Evolutionary conservation across 306 rosid species (phyloP), one percentile per base, ranked within the genome.

Genomic region (Cucurbita ficifolia): DNA sequence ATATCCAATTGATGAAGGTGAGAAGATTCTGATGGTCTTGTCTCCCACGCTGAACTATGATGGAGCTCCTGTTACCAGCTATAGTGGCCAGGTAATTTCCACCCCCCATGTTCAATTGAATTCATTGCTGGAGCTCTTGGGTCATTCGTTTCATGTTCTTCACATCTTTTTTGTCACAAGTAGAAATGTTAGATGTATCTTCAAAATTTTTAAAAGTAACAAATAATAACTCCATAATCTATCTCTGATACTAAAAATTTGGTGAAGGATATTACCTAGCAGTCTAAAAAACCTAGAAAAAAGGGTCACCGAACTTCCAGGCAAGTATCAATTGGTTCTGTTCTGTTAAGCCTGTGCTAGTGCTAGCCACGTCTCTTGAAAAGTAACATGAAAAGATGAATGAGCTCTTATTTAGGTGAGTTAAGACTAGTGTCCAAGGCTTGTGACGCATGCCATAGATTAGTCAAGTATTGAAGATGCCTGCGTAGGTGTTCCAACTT

Each of bases 1-100:
- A 77, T 94, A 90, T 84, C 96, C 96, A 8, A 76, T 90, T 76
- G 80, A 69, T 6, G 75, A 77, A 81, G 80, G 80, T 19, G 97
- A 94, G 22, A 86, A 80, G 70, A 86, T 88, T 75, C 64, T 88
- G 82, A 80, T 94, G 94, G 89, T 84, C 33, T 48, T 90, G 71
- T 80, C 97, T 70, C 92, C 96, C 24, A 81, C 96, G 4, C 87
- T 90, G 40, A 82, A 86, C 84, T 86, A 82, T 77, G 79, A 52
- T 38, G 85, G 83, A 81, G 70, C 70, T 29, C 73, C 83, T 40
- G 75, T 64, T 45, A 33, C 78, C 38, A 38, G 56, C 43, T 55
- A 69, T 21, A 45, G 22, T 13, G 62, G 79, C 16, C 87, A 90
- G 94, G 97, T 93, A 84, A 75, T 53, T 29, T 29, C 33, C 59